Conservation (phyloP, 23 red algal genomes). For the Agarophyton chilense region DNA sequence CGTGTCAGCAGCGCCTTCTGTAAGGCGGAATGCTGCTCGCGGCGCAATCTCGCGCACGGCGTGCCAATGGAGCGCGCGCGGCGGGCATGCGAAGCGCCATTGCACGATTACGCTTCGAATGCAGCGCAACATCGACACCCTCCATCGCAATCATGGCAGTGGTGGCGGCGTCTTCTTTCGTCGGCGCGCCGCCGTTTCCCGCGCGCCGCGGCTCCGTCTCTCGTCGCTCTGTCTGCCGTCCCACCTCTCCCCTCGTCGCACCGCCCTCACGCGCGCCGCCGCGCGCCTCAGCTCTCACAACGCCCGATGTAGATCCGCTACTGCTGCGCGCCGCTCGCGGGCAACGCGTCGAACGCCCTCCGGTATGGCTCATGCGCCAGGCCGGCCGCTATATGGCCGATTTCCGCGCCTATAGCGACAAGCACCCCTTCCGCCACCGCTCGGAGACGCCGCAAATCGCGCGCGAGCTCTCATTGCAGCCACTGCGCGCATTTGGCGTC, state of each 20-base stretch:
- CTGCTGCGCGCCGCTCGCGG: conserved; percentile 78
- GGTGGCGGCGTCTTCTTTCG: neutral
- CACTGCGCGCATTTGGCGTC: conserved; percentile 73
- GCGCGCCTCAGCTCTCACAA: neutral
- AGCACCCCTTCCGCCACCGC: conserved; percentile 81
- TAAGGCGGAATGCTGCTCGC: neutral
- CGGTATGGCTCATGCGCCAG: conserved; percentile 98
- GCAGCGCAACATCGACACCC: neutral
- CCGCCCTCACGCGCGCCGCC: neutral
- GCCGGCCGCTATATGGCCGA: conserved; percentile 93
- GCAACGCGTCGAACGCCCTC: conserved; percentile 65
- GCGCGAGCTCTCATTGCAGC: conserved; percentile 90
- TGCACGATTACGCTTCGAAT: neutral
- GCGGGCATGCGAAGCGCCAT: neutral
- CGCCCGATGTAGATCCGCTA: conserved; percentile 31
- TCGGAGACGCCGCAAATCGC: conserved; percentile 87
- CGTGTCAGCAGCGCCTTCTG: neutral
- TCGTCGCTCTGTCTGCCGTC: too few relatives aligned
- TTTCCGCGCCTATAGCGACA: conserved; percentile 79
- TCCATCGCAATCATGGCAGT: neutral
- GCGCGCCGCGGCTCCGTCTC: neutral
- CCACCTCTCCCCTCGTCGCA: too few relatives aligned
- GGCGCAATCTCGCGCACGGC: neutral
- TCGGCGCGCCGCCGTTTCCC: neutral
- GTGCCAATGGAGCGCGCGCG: neutral